A percentile compares a stretch with the other conserved stretches of the same genome.
phyloP scores from a whole-genome alignment of 495 filamentous ascomycete species.

The Bombardia bombarda region DNA sequence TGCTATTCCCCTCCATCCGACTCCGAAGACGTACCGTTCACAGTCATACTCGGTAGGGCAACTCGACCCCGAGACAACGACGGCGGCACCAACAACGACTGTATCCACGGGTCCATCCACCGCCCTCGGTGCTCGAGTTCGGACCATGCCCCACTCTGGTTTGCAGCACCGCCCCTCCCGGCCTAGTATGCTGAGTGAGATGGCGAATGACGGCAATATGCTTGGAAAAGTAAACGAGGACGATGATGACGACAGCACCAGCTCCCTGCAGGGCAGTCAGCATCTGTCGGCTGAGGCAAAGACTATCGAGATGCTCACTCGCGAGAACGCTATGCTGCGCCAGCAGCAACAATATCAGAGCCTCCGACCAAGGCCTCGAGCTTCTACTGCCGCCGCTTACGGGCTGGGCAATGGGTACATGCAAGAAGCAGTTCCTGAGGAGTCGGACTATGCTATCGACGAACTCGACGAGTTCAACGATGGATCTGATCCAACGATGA shows the following conservation, averaged over 20 bases:
- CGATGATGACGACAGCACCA: constrained; percentile 59
- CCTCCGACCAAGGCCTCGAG: constrained; percentile 54
- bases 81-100: too few species aligned
- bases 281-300: constrained; percentile 53
- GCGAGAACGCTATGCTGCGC: constrained; percentile 64
- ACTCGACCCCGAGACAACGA: constrained; percentile 61
- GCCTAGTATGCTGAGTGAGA: constrained; percentile 76
- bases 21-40: constrained; percentile 86
- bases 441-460: constrained; percentile 62
- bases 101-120: constrained; percentile 33
- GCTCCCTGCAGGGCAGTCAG: constrained; percentile 46
- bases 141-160: constrained; percentile 50
- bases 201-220: constrained; percentile 60
- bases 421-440: constrained; percentile 59
- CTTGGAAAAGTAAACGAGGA: constrained; percentile 77
- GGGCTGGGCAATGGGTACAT: constrained; percentile 52
- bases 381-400: constrained; percentile 44
- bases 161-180: constrained; percentile 77
- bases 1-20: constrained; percentile 82
- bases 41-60: constrained; percentile 97
- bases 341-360: constrained; percentile 57
- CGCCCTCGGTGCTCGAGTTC: constrained; percentile 42
- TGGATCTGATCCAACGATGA: constrained; percentile 42
- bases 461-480: constrained; percentile 59
- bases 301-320: constrained; percentile 63